Percentiles rank a stretch among this genome's conserved stretches.
phyloP scores from a whole-genome alignment of 768 basidiomycete genomes.

The Lactarius indigo region DNA sequence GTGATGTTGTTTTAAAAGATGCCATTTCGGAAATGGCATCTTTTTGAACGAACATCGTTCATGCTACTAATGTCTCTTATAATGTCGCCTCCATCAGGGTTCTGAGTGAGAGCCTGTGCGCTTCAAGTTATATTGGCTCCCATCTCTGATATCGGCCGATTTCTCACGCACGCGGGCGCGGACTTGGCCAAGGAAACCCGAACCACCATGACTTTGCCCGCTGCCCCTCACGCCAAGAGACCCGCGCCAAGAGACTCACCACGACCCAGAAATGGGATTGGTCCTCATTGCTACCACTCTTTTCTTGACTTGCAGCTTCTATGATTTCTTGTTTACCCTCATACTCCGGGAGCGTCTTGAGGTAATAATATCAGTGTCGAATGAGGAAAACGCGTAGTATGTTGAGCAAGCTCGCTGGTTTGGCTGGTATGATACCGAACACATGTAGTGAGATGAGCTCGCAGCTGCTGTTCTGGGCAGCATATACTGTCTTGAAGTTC shows the following conservation, averaged over 20 bases:
- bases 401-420: constrained; percentile 26
- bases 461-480: constrained; percentile 28
- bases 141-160: too few species aligned
- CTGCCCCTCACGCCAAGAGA: not conserved
- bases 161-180: too few species aligned
- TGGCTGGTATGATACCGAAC: not conserved
- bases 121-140: too few species aligned
- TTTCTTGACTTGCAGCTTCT: not conserved
- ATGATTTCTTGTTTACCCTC: constrained; percentile 2
- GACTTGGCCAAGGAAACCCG: too few species aligned
- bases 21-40: too few species aligned
- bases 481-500: too few species aligned
- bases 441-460: not conserved
- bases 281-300: constrained; percentile 1
- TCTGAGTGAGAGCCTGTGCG: too few species aligned
- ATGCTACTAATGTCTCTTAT: too few species aligned
- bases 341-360: not conserved
- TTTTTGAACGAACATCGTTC: too few species aligned
- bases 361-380: constrained; percentile 23
- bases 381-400: constrained; percentile 29
- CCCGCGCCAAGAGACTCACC: not conserved
- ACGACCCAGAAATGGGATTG: not conserved
- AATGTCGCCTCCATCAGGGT: too few species aligned
- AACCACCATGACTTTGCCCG: not conserved
- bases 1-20: too few species aligned